These are phyloP conservation scores for Wickerhamiella kurtzmanii DNA, from an alignment of 805 yeast genomes.

Conservation along the genomic window DNA sequence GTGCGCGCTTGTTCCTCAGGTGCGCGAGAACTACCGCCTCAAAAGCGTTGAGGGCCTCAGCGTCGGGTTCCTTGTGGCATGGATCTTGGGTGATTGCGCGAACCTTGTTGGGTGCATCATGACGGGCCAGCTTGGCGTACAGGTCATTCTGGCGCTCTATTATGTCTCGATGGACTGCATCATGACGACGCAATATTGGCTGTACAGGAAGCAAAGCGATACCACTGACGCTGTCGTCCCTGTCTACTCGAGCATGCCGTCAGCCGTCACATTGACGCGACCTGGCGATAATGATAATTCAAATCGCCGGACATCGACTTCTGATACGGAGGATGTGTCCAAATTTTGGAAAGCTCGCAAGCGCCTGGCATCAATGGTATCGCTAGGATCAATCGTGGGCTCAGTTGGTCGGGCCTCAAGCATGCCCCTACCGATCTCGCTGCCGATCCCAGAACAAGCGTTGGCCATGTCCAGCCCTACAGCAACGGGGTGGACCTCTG, in stretches of 20 bases:
- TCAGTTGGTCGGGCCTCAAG: slow-evolving; percentile 6
- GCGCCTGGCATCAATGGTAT: slow-evolving; percentile 7
- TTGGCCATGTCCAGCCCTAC: too few relatives aligned
- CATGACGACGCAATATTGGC: slow-evolving; percentile 55
- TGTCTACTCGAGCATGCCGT: background rate
- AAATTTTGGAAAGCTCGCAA: slow-evolving; percentile 4
- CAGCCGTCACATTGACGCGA: background rate
- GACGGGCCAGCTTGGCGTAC: slow-evolving; percentile 73
- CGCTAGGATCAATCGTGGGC: slow-evolving; percentile 4
- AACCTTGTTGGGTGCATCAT: slow-evolving; percentile 57
- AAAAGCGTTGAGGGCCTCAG: slow-evolving; percentile 60
- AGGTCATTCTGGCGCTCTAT: slow-evolving; percentile 55
- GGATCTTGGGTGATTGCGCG: slow-evolving; percentile 53
- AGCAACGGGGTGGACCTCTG: slow-evolving; percentile 4
- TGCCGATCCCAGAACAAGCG: too few relatives aligned
- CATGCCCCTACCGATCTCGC: slow-evolving; percentile 3
- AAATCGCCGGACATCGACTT: background rate
- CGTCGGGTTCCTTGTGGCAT: slow-evolving; percentile 41
- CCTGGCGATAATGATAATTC: background rate
- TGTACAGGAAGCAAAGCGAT: slow-evolving; percentile 31
- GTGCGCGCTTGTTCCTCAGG: slow-evolving; percentile 65
- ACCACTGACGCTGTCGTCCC: slow-evolving; percentile 6
- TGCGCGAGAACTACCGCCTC: slow-evolving; percentile 40
- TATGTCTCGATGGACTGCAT: slow-evolving; percentile 60
- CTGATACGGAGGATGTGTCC: background rate